A percentile compares a stretch with the other conserved stretches of the same genome.
phyloP scores from a whole-genome alignment of 139 green algal species.

The Chlorokybus atmophyticus region DNA sequence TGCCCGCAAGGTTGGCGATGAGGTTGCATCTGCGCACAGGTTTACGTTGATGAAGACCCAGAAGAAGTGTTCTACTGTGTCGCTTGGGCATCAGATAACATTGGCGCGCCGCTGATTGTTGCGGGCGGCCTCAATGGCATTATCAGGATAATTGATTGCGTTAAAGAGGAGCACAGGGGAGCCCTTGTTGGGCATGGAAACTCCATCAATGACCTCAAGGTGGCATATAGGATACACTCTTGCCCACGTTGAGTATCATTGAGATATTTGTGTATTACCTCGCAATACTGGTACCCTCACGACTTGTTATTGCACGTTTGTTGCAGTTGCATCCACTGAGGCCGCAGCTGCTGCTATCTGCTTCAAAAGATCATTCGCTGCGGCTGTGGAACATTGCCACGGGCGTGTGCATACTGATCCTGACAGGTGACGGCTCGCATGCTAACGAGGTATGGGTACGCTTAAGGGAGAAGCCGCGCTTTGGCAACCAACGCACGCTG shows the following conservation, averaged over 20 bases:
- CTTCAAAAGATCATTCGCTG: constrained; percentile 31
- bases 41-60: constrained; percentile 9
- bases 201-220: constrained; percentile 27
- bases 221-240: too few species aligned
- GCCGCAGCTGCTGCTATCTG: too few species aligned
- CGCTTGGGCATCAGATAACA: background rate
- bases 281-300: too few species aligned
- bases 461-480: too few species aligned
- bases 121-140: constrained; percentile 13
- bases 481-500: too few species aligned
- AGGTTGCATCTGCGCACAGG: too few species aligned
- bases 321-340: too few species aligned
- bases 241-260: too few species aligned
- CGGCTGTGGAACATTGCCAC: constrained; percentile 35
- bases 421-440: constrained; percentile 26
- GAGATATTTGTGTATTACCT: too few species aligned
- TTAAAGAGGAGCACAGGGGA: background rate
- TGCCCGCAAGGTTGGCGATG: too few species aligned
- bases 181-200: constrained; percentile 8
- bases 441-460: constrained; percentile 36
- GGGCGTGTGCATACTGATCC: constrained; percentile 33
- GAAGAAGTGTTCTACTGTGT: background rate
- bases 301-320: too few species aligned
- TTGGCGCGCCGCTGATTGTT: constrained; percentile 10
- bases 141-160: constrained; percentile 27